phyloP scores from a whole-genome alignment of 805 yeast genomes.

The Candida stauntonica region DNA sequence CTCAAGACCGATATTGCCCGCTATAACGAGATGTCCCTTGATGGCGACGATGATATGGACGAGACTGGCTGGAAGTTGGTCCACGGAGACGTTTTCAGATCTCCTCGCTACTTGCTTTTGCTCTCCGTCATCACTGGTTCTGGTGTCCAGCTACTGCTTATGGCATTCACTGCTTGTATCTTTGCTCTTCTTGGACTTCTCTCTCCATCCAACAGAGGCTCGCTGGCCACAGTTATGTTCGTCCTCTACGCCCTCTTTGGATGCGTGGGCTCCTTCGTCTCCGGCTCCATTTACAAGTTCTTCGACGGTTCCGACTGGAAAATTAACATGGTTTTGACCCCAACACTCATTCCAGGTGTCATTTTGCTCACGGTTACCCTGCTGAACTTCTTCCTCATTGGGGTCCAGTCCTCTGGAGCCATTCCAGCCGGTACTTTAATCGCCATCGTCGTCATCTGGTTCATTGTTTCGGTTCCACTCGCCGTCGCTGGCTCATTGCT shows the following conservation, averaged over 20 bases:
- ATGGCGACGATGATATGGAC: constrained; percentile 80
- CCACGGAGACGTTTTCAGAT: constrained; percentile 91
- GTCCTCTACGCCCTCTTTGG: constrained; percentile 79
- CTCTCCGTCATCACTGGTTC: constrained; percentile 83
- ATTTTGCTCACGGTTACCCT: constrained; percentile 60
- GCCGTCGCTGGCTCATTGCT: constrained; percentile 78
- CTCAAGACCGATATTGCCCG: constrained; percentile 79
- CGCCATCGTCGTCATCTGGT: constrained; percentile 81
- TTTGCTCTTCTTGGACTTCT: constrained; percentile 87
- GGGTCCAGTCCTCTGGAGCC: constrained; percentile 85
- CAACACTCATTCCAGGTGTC: constrained; percentile 77
- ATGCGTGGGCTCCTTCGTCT: constrained; percentile 78
- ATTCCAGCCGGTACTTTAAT: constrained; percentile 88
- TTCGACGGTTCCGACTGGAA: constrained; percentile 94
- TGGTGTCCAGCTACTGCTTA: constrained; percentile 78
- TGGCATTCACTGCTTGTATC: constrained; percentile 65
- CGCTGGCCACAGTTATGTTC: constrained; percentile 86
- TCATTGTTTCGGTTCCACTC: constrained; percentile 76
- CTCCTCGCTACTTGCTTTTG: constrained; percentile 66
- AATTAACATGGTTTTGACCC: constrained; percentile 76
- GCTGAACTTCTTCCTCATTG: constrained; percentile 77
- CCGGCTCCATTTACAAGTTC: constrained; percentile 79
- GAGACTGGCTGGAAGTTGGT: constrained; percentile 97
- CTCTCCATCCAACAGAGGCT: constrained; percentile 93
- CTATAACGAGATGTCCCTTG: constrained; percentile 85